Percentiles rank a stretch among this genome's conserved stretches.
These are phyloP conservation scores for Omphalea diandra DNA, from an alignment of 441 rosid species.

Conservation along the genomic window DNA sequence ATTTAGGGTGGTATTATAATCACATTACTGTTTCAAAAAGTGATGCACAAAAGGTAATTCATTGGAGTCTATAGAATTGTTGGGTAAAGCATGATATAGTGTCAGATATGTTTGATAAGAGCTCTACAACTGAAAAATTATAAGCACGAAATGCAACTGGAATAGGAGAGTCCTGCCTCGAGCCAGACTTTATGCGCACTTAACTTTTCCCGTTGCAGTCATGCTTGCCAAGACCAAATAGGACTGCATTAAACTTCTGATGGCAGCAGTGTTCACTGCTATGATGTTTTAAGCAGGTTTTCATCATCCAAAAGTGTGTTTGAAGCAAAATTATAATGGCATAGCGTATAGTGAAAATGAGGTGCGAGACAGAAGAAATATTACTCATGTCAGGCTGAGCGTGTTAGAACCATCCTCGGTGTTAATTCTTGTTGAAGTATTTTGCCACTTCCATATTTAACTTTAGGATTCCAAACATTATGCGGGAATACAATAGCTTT, in stretches of 20 bases:
- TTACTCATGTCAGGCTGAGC: conserved; percentile 25
- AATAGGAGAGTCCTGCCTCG: conserved; percentile 22
- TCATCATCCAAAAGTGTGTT: too few relatives aligned
- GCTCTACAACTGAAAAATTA: conserved; percentile 45
- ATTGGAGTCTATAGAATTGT: too few relatives aligned
- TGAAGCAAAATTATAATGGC: neutral
- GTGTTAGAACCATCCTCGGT: conserved; percentile 33
- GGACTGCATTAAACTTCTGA: conserved; percentile 47
- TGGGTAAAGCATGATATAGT: too few relatives aligned
- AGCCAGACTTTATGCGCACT: conserved; percentile 33
- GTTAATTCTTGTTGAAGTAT: conserved; percentile 38
- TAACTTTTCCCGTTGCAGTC: conserved; percentile 65
- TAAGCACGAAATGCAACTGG: conserved; percentile 33
- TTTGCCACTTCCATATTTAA: conserved; percentile 47
- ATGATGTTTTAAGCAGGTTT: conserved; percentile 64
- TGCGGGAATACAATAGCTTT: too few relatives aligned
- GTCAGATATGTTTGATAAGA: conserved; percentile 30
- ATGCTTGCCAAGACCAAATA: conserved; percentile 67
- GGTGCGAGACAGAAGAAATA: too few relatives aligned
- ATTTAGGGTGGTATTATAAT: too few relatives aligned
- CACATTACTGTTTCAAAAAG: neutral
- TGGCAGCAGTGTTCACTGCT: conserved; percentile 52
- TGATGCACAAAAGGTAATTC: neutral
- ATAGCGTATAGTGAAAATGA: neutral
- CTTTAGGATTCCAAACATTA: too few relatives aligned